Percentiles rank a stretch among this genome's conserved stretches.
These are phyloP conservation scores for Bipolaris bicolor DNA, from an alignment of 2,329 filamentous ascomycete genomes.

Conservation along the genomic window DNA sequence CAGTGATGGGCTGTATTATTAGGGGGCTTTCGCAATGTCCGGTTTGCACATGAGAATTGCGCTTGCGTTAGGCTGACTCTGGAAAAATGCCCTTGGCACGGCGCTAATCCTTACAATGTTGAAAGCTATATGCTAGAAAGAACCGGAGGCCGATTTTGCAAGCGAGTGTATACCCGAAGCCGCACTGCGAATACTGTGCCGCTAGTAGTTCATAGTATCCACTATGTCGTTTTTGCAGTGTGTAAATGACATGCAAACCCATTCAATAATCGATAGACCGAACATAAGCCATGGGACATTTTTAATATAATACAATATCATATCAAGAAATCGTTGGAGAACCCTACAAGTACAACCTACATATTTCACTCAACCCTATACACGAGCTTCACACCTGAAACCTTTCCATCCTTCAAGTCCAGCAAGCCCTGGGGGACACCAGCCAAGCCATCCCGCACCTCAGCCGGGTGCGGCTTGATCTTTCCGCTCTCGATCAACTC, in stretches of 20 bases:
- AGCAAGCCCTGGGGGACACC: constrained; percentile 40
- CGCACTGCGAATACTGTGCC: background rate
- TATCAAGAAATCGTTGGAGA: background rate
- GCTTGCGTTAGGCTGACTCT: background rate
- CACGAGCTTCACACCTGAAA: constrained; percentile 46
- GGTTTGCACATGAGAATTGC: no score
- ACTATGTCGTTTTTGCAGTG: background rate
- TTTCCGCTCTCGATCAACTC: constrained; percentile 37
- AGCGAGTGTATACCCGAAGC: background rate
- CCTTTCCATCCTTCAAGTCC: constrained; percentile 42
- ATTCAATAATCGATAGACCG: no score
- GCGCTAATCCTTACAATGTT: background rate
- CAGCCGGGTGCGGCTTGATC: constrained; percentile 41
- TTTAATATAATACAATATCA: background rate
- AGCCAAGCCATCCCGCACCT: constrained; percentile 39
- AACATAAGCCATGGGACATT: no score
- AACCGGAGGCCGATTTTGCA: background rate
- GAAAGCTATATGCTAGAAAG: background rate
- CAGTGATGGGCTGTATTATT: background rate
- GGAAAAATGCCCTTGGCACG: background rate
- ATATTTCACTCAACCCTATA: constrained; percentile 24
- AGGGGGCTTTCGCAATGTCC: background rate
- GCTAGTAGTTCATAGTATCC: background rate
- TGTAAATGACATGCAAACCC: background rate
- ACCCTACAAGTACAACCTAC: background rate